phyloP scores from a whole-genome alignment of 225 moss, liverwort and hornwort genomes.

The Climacium dendroides region DNA sequence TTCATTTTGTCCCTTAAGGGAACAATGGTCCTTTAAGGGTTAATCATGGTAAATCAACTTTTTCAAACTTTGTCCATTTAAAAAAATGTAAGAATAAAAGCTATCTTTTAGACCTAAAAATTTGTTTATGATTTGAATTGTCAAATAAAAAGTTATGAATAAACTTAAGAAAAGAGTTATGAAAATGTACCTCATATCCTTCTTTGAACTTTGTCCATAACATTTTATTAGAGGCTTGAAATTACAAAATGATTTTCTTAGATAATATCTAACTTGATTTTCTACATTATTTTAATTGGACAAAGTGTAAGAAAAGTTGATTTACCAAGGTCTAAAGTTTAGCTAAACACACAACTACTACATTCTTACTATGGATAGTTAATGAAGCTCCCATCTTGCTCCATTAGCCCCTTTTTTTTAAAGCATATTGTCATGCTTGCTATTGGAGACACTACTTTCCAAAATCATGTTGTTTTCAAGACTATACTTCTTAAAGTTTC shows the following conservation, averaged over 20 bases:
- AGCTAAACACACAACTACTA: background rate
- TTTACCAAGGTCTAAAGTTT: background rate
- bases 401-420: background rate
- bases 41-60: too few species aligned
- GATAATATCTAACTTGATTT: background rate
- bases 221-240: background rate
- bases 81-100: too few species aligned
- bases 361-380: background rate
- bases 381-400: background rate
- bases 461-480: too few species aligned
- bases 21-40: too few species aligned
- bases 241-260: background rate
- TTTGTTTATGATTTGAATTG: background rate
- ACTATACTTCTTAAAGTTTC: too few species aligned
- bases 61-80: too few species aligned
- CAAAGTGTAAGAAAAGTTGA: too few species aligned
- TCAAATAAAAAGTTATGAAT: background rate
- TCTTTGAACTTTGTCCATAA: background rate
- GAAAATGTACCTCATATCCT: too few species aligned
- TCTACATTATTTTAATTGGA: rapidly evolving
- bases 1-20: too few species aligned
- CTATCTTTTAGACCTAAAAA: too few species aligned
- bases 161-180: background rate
- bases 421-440: background rate
- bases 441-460: too few species aligned